Percentiles rank a stretch among this genome's conserved stretches.
Conservation (phyloP, 2,329 filamentous ascomycete species). For the Ambrosiella beaveri region DNA sequence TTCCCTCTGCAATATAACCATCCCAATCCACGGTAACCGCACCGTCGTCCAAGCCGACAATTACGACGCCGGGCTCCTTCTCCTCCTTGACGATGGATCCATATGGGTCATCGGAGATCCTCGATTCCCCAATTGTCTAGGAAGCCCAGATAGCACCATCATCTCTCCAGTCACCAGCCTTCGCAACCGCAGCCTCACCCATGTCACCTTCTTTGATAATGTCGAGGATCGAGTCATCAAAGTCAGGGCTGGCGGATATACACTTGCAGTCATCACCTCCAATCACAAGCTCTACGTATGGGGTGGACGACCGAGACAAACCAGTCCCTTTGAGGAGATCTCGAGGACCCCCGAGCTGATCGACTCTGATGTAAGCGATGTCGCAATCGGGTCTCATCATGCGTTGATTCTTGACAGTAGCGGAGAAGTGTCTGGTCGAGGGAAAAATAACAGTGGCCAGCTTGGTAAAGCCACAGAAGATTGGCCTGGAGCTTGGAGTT, state of each 20-base stretch:
- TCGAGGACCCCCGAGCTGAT: slow-evolving; percentile 16
- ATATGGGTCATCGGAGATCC: slow-evolving; percentile 40
- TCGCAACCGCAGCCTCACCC: neutral
- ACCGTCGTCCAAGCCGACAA: slow-evolving; percentile 26
- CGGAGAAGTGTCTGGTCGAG: slow-evolving; percentile 35
- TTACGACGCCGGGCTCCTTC: slow-evolving; percentile 32
- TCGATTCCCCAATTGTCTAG: slow-evolving; percentile 37
- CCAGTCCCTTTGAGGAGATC: neutral
- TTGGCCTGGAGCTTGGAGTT: slow-evolving; percentile 22
- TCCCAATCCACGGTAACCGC: neutral
- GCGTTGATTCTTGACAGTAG: slow-evolving; percentile 35
- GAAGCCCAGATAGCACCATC: neutral
- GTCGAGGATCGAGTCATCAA: slow-evolving; percentile 34
- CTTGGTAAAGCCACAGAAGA: slow-evolving; percentile 25
- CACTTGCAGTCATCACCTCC: slow-evolving; percentile 38
- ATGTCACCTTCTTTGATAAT: slow-evolving; percentile 18
- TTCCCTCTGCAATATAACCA: neutral
- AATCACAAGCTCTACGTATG: slow-evolving; percentile 44
- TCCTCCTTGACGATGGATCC: slow-evolving; percentile 26
- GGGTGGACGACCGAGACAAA: slow-evolving; percentile 24
- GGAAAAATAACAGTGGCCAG: slow-evolving; percentile 41
- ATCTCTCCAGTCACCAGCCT: neutral
- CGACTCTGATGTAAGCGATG: slow-evolving; percentile 33
- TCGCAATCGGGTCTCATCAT: slow-evolving; percentile 41
- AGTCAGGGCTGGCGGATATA: slow-evolving; percentile 39